phyloP scores from a whole-genome alignment of 371 early-diverging fungal species.

The Quaeritorhiza haematococci region DNA sequence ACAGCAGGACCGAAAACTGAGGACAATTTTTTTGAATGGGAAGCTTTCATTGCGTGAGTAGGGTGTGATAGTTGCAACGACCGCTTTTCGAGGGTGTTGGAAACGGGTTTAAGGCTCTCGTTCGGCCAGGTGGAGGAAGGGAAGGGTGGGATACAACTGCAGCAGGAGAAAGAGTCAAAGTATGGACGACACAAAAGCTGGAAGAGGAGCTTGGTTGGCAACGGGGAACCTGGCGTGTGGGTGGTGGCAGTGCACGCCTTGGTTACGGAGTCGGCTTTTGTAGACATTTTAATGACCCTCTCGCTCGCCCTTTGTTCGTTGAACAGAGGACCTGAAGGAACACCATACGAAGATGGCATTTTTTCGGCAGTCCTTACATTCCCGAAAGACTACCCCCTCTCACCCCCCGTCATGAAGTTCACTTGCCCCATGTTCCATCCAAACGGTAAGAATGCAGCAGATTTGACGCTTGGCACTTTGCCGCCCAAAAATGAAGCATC shows the following conservation, averaged over 20 bases:
- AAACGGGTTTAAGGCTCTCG: no score
- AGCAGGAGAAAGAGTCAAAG: no score
- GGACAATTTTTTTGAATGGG: slow-evolving; percentile 94
- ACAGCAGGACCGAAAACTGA: slow-evolving; percentile 92
- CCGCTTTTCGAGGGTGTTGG: neutral
- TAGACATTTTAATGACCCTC: neutral
- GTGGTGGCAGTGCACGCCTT: no score
- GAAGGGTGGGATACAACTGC: no score
- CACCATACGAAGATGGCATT: slow-evolving; percentile 58
- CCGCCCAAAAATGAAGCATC: neutral
- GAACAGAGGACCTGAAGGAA: slow-evolving; percentile 38
- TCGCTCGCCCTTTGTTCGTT: neutral
- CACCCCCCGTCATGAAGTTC: slow-evolving; percentile 58
- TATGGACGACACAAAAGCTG: no score
- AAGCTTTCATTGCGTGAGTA: slow-evolving; percentile 85
- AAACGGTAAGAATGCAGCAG: slow-evolving; percentile 49
- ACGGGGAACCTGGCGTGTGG: no score
- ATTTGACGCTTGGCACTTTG: neutral
- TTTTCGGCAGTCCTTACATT: slow-evolving; percentile 53
- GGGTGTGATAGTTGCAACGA: neutral
- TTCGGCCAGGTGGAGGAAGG: no score
- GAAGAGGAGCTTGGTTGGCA: no score
- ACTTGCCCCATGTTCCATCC: slow-evolving; percentile 93
- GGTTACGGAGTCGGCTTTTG: neutral
- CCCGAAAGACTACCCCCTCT: slow-evolving; percentile 60